These are phyloP conservation scores for Lepraria neglecta DNA, from an alignment of 495 filamentous ascomycete genomes.

Conservation along the genomic window DNA sequence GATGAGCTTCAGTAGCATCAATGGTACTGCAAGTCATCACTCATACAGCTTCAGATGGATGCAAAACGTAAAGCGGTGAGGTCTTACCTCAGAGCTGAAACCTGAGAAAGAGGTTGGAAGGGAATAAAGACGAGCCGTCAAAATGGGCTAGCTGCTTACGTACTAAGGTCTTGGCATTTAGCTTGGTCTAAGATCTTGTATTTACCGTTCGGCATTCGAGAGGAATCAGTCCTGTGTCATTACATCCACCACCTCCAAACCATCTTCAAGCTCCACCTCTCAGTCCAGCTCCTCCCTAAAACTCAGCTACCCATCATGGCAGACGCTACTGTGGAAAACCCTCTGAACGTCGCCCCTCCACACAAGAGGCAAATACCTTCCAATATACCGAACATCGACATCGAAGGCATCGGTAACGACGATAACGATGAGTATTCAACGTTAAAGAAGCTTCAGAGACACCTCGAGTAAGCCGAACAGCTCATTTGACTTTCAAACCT, in stretches of 20 bases:
- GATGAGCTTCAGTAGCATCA: no score
- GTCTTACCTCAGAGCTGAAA: no score
- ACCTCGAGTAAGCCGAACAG: slow-evolving; percentile 66
- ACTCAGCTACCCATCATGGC: slow-evolving; percentile 53
- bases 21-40: no score
- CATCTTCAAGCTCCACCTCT: no score
- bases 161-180: no score
- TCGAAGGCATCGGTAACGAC: slow-evolving; percentile 75
- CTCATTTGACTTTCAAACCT: neutral
- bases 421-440: slow-evolving; percentile 89
- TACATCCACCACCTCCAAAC: neutral
- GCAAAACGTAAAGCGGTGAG: no score
- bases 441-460: slow-evolving; percentile 89
- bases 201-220: no score
- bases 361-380: slow-evolving; percentile 75
- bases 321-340: slow-evolving; percentile 76
- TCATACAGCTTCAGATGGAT: no score
- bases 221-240: neutral
- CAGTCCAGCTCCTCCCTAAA: neutral
- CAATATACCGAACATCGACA: slow-evolving; percentile 80
- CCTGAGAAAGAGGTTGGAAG: no score
- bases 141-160: no score
- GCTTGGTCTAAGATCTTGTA: no score
- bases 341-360: slow-evolving; percentile 61
- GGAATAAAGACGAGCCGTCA: no score